Conservation (phyloP, 306 rosid species). For the Cucumis cinereus region DNA sequence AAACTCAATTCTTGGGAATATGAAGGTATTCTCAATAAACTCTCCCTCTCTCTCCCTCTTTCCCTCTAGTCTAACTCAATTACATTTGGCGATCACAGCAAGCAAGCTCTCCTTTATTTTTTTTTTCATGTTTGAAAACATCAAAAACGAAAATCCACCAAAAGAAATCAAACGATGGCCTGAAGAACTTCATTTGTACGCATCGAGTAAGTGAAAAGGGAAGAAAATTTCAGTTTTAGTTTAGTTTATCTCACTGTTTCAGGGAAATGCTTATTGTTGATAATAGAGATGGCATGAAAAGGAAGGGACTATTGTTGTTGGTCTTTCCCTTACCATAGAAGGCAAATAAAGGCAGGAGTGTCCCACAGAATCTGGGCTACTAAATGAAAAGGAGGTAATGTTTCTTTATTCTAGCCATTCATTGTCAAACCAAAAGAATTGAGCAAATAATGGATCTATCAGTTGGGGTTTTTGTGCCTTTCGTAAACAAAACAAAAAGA, state of each 20-base stretch:
- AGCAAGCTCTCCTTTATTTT: not conserved
- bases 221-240: not conserved
- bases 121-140: not conserved
- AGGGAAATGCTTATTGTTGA: not conserved
- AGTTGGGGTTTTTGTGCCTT: not conserved
- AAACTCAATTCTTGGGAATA: not conserved
- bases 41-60: not conserved
- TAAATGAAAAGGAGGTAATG: not conserved
- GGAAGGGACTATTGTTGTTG: not conserved
- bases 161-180: not conserved
- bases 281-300: not conserved
- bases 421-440: not conserved
- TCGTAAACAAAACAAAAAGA: not conserved
- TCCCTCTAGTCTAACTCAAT: not conserved
- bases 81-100: not conserved
- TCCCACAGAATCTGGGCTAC: not conserved
- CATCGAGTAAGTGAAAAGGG: not conserved
- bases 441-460: not conserved
- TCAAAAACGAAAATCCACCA: not conserved
- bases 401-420: not conserved
- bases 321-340: not conserved
- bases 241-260: not conserved
- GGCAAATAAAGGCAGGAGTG: conserved; percentile 4
- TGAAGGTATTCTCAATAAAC: not conserved
- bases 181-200: not conserved